phyloP scores from a whole-genome alignment of 208 protist genomes.

The Vickermania spadyakhi region DNA sequence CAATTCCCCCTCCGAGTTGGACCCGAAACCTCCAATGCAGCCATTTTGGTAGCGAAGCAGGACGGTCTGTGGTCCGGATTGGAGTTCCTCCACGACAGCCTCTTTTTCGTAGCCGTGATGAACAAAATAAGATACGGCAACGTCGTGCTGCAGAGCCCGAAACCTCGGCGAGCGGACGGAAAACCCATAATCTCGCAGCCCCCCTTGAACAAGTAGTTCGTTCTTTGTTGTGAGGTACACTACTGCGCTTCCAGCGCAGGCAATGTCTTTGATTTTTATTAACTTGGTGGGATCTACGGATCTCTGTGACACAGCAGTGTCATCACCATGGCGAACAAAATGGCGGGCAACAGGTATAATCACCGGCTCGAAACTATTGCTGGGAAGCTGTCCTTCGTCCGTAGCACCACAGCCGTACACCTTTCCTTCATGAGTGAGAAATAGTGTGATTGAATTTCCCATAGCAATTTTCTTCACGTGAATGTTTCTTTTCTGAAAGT shows the following conservation, averaged over 20 bases:
- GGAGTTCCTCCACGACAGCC: conserved; percentile 17
- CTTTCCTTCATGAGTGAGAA: conserved; percentile 44
- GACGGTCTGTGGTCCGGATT: conserved; percentile 34
- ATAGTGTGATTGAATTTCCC: conserved; percentile 63
- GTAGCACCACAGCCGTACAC: conserved; percentile 68
- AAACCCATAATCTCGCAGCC: conserved; percentile 51
- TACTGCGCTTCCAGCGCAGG: conserved; percentile 33
- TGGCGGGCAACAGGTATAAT: conserved; percentile 36
- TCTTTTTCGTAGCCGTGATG: not conserved
- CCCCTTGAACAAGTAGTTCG: conserved; percentile 59
- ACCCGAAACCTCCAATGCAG: conserved; percentile 48
- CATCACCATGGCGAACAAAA: conserved; percentile 18
- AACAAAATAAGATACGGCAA: conserved; percentile 7
- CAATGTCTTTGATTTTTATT: conserved; percentile 56
- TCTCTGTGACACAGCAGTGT: not conserved
- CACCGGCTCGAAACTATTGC: conserved; percentile 55
- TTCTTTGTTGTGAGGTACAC: conserved; percentile 41
- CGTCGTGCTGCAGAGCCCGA: conserved; percentile 26
- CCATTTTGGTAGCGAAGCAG: conserved; percentile 57
- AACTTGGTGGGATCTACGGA: conserved; percentile 14
- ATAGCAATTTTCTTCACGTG: conserved; percentile 30
- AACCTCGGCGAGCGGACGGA: conserved; percentile 41
- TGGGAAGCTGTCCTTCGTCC: conserved; percentile 47
- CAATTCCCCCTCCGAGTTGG: conserved; percentile 67
- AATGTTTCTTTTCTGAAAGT: conserved; percentile 31